These are phyloP conservation scores for Papilionanthe hybrid DNA, from an alignment of 116 monocot species.

Conservation along the genomic window DNA sequence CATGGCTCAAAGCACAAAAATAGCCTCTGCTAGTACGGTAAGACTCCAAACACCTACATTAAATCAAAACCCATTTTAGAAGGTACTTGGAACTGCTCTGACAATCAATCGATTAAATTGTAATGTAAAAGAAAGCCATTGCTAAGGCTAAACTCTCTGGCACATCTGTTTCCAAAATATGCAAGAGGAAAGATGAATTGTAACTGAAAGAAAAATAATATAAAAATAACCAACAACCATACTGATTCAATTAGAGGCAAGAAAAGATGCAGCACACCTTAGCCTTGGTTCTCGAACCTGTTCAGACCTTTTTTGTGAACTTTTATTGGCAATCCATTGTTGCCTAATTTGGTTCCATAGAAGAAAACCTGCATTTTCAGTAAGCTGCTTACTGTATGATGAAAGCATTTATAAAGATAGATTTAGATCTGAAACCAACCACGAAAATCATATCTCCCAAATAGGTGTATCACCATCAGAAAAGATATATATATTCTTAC, in stretches of 20 bases:
- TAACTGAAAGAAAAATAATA: no score
- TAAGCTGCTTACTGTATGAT: not conserved
- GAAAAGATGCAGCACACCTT: conserved; percentile 30
- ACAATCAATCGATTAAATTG: no score
- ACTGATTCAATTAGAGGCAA: not conserved
- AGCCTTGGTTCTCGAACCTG: conserved; percentile 40
- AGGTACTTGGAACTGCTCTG: no score
- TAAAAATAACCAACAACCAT: no score
- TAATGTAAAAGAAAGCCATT: no score
- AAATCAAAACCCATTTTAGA: no score
- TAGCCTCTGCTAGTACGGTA: no score
- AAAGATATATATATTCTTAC: not conserved
- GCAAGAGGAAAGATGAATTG: not conserved
- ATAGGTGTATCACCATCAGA: not conserved
- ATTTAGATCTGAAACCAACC: not conserved
- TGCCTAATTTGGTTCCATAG: conserved; percentile 49
- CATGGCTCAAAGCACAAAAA: no score
- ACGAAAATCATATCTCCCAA: not conserved
- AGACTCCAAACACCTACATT: no score
- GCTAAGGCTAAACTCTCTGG: not conserved
- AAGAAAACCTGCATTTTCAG: conserved; percentile 26
- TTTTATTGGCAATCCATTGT: conserved; percentile 45
- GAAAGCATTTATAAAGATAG: not conserved
- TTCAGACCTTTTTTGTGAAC: conserved; percentile 7
- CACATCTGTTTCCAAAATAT: not conserved